phyloP scores from a whole-genome alignment of 164 flowering plant species.

The Vitis rotundifolia region DNA sequence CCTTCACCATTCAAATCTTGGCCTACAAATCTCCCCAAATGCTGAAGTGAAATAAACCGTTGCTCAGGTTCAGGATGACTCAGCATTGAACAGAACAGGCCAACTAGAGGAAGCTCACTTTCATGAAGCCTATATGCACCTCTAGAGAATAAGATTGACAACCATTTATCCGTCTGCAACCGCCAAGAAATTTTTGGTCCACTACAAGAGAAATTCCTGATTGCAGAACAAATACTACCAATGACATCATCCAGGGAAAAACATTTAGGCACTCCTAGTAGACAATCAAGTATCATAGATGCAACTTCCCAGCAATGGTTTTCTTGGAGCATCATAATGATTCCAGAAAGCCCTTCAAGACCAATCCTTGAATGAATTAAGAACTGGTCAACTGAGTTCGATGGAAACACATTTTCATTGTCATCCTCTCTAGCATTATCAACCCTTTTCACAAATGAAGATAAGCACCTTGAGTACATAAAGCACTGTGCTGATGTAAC shows the following conservation, averaged over 20 bases:
- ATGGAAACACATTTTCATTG: constrained; percentile 18
- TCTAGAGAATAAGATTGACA: constrained; percentile 53
- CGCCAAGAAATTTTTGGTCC: constrained; percentile 84
- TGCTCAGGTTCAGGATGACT: constrained; percentile 89
- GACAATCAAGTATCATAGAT: constrained; percentile 66
- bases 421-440: constrained; percentile 24
- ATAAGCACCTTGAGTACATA: constrained; percentile 57
- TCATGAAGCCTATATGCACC: constrained; percentile 40
- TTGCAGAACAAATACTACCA: constrained; percentile 50
- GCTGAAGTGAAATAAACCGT: constrained; percentile 62
- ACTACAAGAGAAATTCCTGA: constrained; percentile 49
- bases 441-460: constrained; percentile 34
- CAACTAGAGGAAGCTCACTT: constrained; percentile 46
- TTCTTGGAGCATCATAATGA: constrained; percentile 42
- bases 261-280: constrained; percentile 53
- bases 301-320: constrained; percentile 81
- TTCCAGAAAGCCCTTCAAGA: constrained; percentile 56
- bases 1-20: constrained; percentile 40
- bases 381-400: constrained; percentile 25
- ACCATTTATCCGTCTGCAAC: constrained; percentile 72
- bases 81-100: constrained; percentile 59
- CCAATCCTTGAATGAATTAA: constrained; percentile 51
- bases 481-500: constrained; percentile 53
- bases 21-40: constrained; percentile 61
- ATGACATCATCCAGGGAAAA: constrained; percentile 54